Evolutionary conservation across 176 grass and related monocot genomes (phyloP), one percentile per base, ranked within the genome.

Genomic region (Echinochloa phyllopogon): DNA sequence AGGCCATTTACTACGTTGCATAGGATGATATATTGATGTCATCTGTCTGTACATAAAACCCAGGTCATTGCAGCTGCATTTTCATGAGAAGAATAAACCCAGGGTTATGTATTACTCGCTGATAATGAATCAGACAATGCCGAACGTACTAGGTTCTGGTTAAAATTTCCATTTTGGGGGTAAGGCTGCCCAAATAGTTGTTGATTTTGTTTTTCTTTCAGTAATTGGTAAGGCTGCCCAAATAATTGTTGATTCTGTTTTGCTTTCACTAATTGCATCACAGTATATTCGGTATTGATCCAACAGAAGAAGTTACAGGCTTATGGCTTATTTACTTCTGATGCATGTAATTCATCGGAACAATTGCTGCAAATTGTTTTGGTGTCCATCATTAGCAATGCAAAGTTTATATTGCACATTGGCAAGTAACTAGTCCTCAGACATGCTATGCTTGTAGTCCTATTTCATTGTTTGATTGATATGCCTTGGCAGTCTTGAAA

Each of bases 401-500:
- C 45, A 20, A 72, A 37, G 11, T 74, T 39, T 60, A 23, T 37
- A 8, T 37, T 69, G 5, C 33, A 84, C 72, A 38, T 47, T 38
- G 23, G 11, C 25, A 18, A 71, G 9, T 17, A 42, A 18, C 24
- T 42, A 6, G 56, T 65, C 72, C 42, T 74, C 18, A 53, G 24
- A 43, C 49, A 74, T 81, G 77, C 58, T 56, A 66, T 67, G 45
- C 24, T 58, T 38, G 13, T 37, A 74, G 7, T 74, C 39, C 23
- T 57, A 14, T 56, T 67, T 67, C 12, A 57, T 64, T 75, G 18
- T 56, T 57, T 81, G 18, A 47, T 20, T 87, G 4, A 57, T 45
- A 38, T 24, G 5, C 23, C 71, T 25, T 6, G 85, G 10, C 20
- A 58, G 48, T 61, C 21, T 75, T 49, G 38, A 15, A 67, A 58